These are phyloP conservation scores for Sporobolomyces pararoseus DNA, from an alignment of 768 basidiomycete genomes.

Conservation along the genomic window DNA sequence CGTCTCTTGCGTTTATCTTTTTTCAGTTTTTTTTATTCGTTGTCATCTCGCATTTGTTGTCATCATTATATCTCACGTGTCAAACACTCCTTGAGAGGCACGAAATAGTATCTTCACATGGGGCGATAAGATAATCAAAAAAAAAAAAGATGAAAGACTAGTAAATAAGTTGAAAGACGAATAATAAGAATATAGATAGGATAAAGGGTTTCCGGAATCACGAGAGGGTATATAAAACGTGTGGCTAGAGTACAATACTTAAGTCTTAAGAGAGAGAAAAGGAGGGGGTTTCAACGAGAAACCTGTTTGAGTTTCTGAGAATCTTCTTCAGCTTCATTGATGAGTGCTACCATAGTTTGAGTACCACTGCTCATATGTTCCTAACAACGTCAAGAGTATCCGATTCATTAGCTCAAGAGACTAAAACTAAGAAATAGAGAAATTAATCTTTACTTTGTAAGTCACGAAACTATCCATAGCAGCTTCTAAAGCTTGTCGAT, in stretches of 20 bases:
- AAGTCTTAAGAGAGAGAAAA: neutral
- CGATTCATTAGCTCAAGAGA: neutral
- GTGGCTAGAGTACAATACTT: no score
- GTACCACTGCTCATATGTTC: slow-evolving; percentile 31
- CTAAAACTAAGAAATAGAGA: neutral
- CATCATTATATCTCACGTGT: no score
- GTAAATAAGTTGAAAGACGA: neutral
- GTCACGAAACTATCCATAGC: slow-evolving; percentile 41
- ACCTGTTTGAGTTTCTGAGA: neutral
- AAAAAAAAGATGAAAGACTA: neutral
- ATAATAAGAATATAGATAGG: neutral
- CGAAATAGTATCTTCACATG: no score
- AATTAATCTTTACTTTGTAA: slow-evolving; percentile 24
- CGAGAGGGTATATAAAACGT: neutral
- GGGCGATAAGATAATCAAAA: no score
- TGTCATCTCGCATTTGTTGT: no score
- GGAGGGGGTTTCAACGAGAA: neutral
- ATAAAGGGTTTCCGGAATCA: no score
- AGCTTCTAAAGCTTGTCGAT: slow-evolving; percentile 35
- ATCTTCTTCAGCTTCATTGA: slow-evolving; percentile 13
- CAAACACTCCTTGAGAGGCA: no score
- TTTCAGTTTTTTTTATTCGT: no score
- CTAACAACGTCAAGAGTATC: neutral
- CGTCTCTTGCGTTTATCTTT: no score
- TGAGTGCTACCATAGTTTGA: neutral